Conservation (phyloP, 2,329 filamentous ascomycete genomes). For the Emmonsiellopsis sp. region DNA sequence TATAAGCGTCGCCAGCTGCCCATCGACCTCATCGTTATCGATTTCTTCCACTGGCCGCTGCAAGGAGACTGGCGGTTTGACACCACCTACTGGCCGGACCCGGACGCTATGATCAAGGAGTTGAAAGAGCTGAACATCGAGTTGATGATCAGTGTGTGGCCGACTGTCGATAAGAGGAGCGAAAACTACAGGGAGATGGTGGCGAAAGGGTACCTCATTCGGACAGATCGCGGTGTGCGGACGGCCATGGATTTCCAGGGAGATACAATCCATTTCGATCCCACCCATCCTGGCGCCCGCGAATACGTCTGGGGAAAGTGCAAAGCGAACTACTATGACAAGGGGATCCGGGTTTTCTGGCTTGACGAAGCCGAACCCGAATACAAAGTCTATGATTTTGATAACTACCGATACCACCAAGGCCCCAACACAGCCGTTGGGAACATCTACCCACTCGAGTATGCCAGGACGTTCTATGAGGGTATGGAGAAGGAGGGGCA, state of each 20-base stretch:
- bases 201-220: conserved; percentile 50
- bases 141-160: conserved; percentile 62
- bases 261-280: conserved; percentile 52
- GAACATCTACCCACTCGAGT: conserved; percentile 52
- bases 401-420: conserved; percentile 52
- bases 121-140: conserved; percentile 50
- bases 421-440: conserved; percentile 48
- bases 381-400: conserved; percentile 56
- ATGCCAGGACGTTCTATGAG: conserved; percentile 52
- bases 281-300: conserved; percentile 52
- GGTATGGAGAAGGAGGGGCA: conserved; percentile 46
- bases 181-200: conserved; percentile 56
- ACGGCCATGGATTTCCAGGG: conserved; percentile 51
- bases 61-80: conserved; percentile 64
- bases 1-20: conserved; percentile 48
- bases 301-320: conserved; percentile 51
- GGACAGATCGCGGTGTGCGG: conserved; percentile 50
- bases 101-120: conserved; percentile 56
- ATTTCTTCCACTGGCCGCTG: conserved; percentile 59
- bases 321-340: conserved; percentile 52
- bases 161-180: conserved; percentile 50
- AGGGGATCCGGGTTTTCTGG: conserved; percentile 58
- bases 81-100: conserved; percentile 54
- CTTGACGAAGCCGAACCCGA: conserved; percentile 62
- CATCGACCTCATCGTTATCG: conserved; percentile 56